phyloP scores from a whole-genome alignment of 345 rosid genomes.

The Ailanthus altissimus region DNA sequence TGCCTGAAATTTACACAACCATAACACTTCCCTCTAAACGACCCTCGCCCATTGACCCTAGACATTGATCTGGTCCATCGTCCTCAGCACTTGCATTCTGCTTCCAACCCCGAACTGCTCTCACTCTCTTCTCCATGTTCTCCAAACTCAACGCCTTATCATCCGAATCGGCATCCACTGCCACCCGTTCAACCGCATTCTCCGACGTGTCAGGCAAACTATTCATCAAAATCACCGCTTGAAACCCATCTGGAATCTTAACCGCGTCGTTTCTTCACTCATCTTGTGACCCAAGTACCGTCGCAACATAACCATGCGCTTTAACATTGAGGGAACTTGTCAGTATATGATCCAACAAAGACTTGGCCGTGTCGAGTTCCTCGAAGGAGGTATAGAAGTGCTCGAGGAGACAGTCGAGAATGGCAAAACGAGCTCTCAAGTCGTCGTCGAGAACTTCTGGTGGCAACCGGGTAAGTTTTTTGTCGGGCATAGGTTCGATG shows the following conservation, averaged over 20 bases:
- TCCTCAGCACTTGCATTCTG: not conserved
- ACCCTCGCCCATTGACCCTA: not conserved
- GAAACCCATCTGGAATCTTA: slow-evolving; percentile 1
- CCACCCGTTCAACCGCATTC: not conserved
- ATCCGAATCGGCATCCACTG: not conserved
- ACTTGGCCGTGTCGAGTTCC: slow-evolving; percentile 3
- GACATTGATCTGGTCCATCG: not conserved
- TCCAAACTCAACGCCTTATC: not conserved
- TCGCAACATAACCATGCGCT: not conserved
- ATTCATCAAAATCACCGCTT: slow-evolving; percentile 15
- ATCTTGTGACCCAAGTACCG: slow-evolving; percentile 11
- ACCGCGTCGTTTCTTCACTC: too few species aligned
- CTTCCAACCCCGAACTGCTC: not conserved
- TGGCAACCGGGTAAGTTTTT: not conserved
- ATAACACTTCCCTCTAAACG: slow-evolving; percentile 5
- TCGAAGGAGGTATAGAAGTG: not conserved
- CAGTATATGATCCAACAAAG: slow-evolving; percentile 1
- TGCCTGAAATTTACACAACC: slow-evolving; percentile 8
- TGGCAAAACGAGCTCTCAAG: not conserved
- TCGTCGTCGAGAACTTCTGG: not conserved
- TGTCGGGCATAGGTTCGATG: not conserved
- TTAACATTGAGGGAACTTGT: not conserved
- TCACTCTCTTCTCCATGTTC: not conserved
- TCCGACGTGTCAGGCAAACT: slow-evolving; percentile 16
- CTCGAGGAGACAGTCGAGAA: not conserved